Conservation (phyloP, 2,329 filamentous ascomycete species). For the Claviceps cyperi region DNA sequence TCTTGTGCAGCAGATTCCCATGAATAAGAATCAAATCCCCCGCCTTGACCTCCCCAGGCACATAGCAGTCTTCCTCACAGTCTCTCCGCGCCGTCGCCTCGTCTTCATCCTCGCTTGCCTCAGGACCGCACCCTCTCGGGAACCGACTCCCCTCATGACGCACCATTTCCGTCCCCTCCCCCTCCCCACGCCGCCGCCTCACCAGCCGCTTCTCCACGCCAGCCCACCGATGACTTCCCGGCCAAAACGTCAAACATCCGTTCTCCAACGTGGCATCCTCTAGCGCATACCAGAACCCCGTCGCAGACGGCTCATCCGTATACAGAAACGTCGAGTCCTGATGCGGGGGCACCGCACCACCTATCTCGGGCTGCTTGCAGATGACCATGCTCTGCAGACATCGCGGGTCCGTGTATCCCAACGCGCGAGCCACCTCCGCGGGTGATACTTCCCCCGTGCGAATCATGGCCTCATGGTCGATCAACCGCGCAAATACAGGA, state of each 20-base stretch:
- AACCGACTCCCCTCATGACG: constrained; percentile 53
- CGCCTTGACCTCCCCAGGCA: constrained; percentile 75
- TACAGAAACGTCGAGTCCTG: constrained; percentile 90
- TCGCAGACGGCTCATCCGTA: constrained; percentile 73
- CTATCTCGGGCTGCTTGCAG: constrained; percentile 95
- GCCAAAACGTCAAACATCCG: constrained; percentile 76
- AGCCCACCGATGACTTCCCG: constrained; percentile 64
- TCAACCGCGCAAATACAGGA: constrained; percentile 46
- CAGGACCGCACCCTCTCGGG: constrained; percentile 34
- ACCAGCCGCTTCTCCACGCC: constrained; percentile 64
- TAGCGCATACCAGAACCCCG: constrained; percentile 95
- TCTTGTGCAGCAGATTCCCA: constrained; percentile 91
- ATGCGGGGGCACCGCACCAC: constrained; percentile 78
- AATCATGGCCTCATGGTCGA: constrained; percentile 31
- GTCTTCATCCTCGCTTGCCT: constrained; percentile 18
- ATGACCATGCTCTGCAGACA: constrained; percentile 93
- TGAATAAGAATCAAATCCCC: constrained; percentile 88
- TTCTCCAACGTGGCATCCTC: constrained; percentile 82
- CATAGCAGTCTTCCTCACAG: constrained; percentile 34
- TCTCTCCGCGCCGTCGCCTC: neutral
- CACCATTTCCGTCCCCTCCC: constrained; percentile 48
- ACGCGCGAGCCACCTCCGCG: constrained; percentile 48
- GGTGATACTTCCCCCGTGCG: constrained; percentile 24
- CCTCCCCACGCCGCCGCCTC: constrained; percentile 29
- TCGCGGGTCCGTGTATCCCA: constrained; percentile 64